A percentile compares a stretch with the other conserved stretches of the same genome.
Evolutionary conservation across 1,284 basidiomycete genomes (phyloP).

Genomic region (Ustilago vetiveriae): DNA sequence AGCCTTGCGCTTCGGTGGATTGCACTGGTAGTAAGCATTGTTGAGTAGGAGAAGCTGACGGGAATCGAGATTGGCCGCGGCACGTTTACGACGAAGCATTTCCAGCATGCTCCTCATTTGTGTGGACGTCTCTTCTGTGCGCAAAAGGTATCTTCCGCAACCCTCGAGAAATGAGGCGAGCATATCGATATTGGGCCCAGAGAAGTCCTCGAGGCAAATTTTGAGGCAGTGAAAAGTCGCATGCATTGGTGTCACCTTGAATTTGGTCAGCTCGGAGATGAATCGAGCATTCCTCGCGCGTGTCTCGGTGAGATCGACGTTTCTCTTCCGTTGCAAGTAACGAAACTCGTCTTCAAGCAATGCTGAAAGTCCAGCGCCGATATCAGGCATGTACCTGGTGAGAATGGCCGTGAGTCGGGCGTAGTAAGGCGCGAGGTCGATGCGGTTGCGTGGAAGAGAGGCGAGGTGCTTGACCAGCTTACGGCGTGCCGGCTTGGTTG

Average conservation of each 20-base stretch:
- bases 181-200: constrained; percentile 90
- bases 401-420: constrained; percentile 87
- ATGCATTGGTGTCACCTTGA: constrained; percentile 89
- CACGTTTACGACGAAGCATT: constrained; percentile 92
- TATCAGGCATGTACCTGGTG: constrained; percentile 90
- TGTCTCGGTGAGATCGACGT: constrained; percentile 84
- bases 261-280: constrained; percentile 92
- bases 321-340: constrained; percentile 93
- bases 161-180: constrained; percentile 89
- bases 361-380: constrained; percentile 82
- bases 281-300: constrained; percentile 90
- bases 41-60: constrained; percentile 88
- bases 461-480: constrained; percentile 78
- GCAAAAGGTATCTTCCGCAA: constrained; percentile 89
- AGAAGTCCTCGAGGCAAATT: constrained; percentile 94
- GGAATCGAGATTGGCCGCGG: constrained; percentile 88
- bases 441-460: constrained; percentile 85
- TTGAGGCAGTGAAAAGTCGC: constrained; percentile 95
- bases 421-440: constrained; percentile 92
- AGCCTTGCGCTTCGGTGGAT: constrained; percentile 91
- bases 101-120: constrained; percentile 80
- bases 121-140: constrained; percentile 85
- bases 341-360: constrained; percentile 92
- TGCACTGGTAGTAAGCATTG: constrained; percentile 99
- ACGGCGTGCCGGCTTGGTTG: constrained; percentile 92